These are phyloP conservation scores for Rhizoctonia solani DNA, from an alignment of 1,284 basidiomycete species.

Conservation along the genomic window DNA sequence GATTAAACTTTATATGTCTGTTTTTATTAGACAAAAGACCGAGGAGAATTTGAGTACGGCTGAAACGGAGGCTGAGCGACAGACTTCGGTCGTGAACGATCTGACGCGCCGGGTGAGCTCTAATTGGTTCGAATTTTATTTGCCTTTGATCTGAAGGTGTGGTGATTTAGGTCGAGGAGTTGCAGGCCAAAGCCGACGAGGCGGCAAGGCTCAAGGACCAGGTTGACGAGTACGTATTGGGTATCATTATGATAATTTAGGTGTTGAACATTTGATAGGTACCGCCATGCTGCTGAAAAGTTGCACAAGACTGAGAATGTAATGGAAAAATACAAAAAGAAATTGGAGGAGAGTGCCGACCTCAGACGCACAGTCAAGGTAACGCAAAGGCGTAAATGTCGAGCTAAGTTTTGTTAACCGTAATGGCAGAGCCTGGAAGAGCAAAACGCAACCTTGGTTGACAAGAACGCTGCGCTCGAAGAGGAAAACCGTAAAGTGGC, in stretches of 20 bases:
- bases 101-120: constrained; percentile 63
- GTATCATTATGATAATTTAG: background rate
- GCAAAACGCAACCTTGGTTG: constrained; percentile 88
- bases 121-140: background rate
- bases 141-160: background rate
- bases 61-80: constrained; percentile 80
- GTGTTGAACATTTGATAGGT: constrained; percentile 53
- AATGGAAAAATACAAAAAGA: constrained; percentile 99
- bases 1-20: background rate
- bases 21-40: constrained; percentile 71
- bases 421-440: constrained; percentile 75
- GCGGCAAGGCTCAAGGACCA: constrained; percentile 85
- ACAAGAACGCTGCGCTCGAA: constrained; percentile 88
- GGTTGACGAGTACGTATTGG: constrained; percentile 78
- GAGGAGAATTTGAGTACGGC: constrained; percentile 83
- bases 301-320: constrained; percentile 94
- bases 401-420: background rate
- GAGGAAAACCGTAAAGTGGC: constrained; percentile 88
- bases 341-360: constrained; percentile 91
- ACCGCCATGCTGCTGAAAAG: constrained; percentile 87
- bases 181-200: constrained; percentile 78
- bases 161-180: constrained; percentile 64
- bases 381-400: constrained; percentile 35
- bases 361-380: constrained; percentile 86
- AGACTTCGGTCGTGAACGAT: constrained; percentile 67